A percentile compares a stretch with the other conserved stretches of the same genome.
These are phyloP conservation scores for Daedaleopsis nitida DNA, from an alignment of 768 basidiomycete species.

Conservation along the genomic window DNA sequence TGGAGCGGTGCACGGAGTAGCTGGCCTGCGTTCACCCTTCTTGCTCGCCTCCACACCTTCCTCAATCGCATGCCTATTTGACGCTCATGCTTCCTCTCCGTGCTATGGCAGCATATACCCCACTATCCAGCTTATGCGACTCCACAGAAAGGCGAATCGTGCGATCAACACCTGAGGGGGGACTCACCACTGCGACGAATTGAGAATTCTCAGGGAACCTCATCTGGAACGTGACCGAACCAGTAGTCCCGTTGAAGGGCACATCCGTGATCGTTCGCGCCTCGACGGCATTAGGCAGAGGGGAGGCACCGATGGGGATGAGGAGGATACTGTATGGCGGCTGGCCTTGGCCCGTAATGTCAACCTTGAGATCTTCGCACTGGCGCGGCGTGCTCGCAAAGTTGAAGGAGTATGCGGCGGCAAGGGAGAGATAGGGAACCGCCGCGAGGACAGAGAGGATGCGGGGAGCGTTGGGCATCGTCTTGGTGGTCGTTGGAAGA, in stretches of 20 bases:
- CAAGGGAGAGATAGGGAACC: constrained; percentile 31
- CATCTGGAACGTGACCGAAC: constrained; percentile 53
- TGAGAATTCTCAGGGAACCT: constrained; percentile 68
- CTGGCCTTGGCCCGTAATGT: constrained; percentile 58
- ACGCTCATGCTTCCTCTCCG: too few species aligned
- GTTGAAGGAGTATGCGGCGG: constrained; percentile 44
- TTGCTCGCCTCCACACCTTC: neutral
- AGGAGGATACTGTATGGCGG: constrained; percentile 72
- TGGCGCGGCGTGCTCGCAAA: constrained; percentile 56
- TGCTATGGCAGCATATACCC: neutral
- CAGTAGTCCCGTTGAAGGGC: constrained; percentile 46
- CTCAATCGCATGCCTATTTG: neutral
- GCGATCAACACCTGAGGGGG: neutral
- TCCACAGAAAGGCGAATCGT: neutral
- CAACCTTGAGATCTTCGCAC: constrained; percentile 63
- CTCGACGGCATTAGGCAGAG: constrained; percentile 64
- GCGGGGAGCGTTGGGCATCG: constrained; percentile 3
- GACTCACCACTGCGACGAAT: constrained; percentile 75
- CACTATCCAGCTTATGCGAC: neutral
- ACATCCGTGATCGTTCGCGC: constrained; percentile 60
- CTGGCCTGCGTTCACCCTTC: neutral
- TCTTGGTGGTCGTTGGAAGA: constrained; percentile 7
- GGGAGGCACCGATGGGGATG: constrained; percentile 65
- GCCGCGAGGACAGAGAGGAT: constrained; percentile 8
- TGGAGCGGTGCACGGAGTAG: too few species aligned